Evolutionary conservation across 768 basidiomycete species (phyloP), one percentile per base, ranked within the genome.

Genomic region (Candolleomyces eurysporus): DNA sequence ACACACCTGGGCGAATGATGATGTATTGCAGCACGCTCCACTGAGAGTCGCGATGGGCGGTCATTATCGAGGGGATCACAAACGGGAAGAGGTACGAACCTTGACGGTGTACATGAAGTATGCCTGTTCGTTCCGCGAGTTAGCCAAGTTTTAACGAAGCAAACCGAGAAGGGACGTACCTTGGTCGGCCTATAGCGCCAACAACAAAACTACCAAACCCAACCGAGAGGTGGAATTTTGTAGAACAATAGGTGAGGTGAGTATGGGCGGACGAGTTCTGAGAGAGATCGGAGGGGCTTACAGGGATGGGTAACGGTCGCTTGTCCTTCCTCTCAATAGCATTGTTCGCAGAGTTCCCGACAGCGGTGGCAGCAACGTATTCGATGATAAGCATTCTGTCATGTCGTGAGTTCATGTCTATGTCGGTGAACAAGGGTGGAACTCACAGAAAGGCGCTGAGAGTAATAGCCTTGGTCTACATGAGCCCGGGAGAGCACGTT

Each of bases 21-120:
- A n/a, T n/a, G n/a, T n/a, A n/a, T n/a, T n/a, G n/a, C n/a, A 97
- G 75, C 7, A 96, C 94, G 45, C 84, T 79, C 92, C 93, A 96
- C 85, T 93, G 68, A 5, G 8, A 40, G 42, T 17, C 14, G n/a
- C 30, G 10, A 22, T 19, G 31, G 19, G 16, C 22, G 45, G 26
- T 53, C 11, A 40, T 30, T 43, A n/a, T 26, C 30, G 48, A 54
- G 36, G 31, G 22, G 7, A 48, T 22, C 16, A 60, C 17, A 46
- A 45, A 45, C 7, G 5, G 11, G 50, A 30, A 39, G n/a, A 30
- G 4, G 14, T n/a, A 30, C 74, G 6, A 65, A 89, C 92, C 79
- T 92, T 93, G 70, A 93, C 74, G 10, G 91, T 88, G 68, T 93
- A 89, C 86, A 96, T 91, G 71, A 96, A 96, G 74, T 96, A 94